phyloP scores from a whole-genome alignment of 2,329 filamentous ascomycete species.

The Ophiostoma quercus region DNA sequence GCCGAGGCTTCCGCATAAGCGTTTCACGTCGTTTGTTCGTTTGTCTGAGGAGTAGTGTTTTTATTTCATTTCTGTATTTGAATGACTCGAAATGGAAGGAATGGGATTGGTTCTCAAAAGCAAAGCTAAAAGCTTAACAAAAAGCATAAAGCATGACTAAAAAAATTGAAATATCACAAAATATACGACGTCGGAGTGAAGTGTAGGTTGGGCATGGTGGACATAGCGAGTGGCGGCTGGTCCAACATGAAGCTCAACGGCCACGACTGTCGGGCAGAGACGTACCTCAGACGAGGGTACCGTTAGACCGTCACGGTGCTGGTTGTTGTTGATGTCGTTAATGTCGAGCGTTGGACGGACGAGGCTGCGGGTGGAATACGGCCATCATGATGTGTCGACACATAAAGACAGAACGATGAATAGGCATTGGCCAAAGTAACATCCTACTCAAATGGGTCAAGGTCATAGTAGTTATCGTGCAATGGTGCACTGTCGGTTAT shows the following conservation, averaged over 20 bases:
- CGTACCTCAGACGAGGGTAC: too few species aligned
- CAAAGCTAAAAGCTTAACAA: constrained; percentile 17
- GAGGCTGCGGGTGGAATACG: not conserved
- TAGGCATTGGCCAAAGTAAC: not conserved
- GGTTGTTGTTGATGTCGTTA: not conserved
- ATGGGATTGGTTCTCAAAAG: constrained; percentile 17
- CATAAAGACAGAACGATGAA: not conserved
- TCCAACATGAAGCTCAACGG: not conserved
- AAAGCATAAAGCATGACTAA: constrained; percentile 21
- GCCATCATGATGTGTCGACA: not conserved
- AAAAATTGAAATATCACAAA: constrained; percentile 24
- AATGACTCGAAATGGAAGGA: constrained; percentile 2
- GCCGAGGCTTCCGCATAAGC: constrained; percentile 41
- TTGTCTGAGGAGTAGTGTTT: constrained; percentile 3
- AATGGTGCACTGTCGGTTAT: not conserved
- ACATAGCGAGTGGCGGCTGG: not conserved
- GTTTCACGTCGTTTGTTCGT: not conserved
- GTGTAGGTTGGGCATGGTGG: not conserved
- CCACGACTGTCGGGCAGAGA: too few species aligned
- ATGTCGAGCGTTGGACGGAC: not conserved
- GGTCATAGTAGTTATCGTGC: too few species aligned
- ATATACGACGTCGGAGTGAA: not conserved
- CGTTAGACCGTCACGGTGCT: too few species aligned
- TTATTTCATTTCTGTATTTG: not conserved
- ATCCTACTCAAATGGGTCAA: not conserved